A percentile compares a stretch with the other conserved stretches of the same genome.
Conservation (phyloP, 192 early-diverging fungal species). For the Glomus cerebriforme region DNA sequence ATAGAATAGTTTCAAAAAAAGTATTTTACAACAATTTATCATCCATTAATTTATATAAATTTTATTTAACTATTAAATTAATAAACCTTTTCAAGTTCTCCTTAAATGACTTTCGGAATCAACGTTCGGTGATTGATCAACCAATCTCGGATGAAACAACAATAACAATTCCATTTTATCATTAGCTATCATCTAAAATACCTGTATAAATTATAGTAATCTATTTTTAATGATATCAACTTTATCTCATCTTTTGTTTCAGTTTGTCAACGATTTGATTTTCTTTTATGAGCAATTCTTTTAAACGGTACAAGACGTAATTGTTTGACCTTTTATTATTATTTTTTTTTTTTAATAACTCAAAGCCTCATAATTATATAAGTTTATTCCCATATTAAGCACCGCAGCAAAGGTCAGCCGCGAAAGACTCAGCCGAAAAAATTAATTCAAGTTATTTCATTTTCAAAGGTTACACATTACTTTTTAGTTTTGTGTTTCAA, state of each 20-base stretch:
- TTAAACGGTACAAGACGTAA: not conserved
- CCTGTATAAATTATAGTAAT: not conserved
- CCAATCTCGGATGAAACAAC: not conserved
- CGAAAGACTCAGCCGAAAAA: not conserved
- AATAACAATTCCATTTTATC: not conserved
- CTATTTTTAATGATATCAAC: not conserved
- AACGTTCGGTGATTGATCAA: not conserved
- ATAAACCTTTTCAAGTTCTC: not conserved
- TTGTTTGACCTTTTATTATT: not conserved
- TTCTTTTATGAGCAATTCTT: not conserved
- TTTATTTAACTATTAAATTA: not conserved
- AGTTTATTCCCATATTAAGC: not conserved
- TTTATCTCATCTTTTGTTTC: not conserved
- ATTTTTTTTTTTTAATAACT: too few species aligned
- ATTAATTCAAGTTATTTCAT: not conserved
- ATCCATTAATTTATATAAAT: too few species aligned
- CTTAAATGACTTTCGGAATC: not conserved
- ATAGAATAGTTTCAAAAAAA: not conserved
- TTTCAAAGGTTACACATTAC: not conserved
- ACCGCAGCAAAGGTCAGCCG: not conserved
- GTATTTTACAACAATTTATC: too few species aligned
- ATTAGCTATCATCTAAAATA: not conserved
- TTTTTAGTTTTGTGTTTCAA: not conserved
- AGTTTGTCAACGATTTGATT: not conserved
- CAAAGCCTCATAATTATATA: not conserved